Percentiles rank a stretch among this genome's conserved stretches.
Conservation (phyloP, 2,329 filamentous ascomycete genomes). For the Alternaria sp. region DNA sequence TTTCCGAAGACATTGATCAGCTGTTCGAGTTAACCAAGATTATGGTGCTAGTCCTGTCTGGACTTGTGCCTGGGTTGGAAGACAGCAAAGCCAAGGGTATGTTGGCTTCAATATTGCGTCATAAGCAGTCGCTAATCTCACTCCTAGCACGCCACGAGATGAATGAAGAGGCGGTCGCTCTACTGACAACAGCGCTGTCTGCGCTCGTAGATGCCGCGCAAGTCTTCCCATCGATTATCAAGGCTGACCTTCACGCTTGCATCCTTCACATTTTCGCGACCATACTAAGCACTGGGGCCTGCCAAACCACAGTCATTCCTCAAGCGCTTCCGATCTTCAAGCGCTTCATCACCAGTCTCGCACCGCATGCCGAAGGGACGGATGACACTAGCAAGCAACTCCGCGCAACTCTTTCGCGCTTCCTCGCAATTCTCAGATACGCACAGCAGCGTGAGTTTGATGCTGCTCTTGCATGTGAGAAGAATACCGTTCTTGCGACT, state of each 20-base stretch:
- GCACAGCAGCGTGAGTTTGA: constrained; percentile 78
- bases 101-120: background rate
- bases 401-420: constrained; percentile 80
- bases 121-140: constrained; percentile 38
- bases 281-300: constrained; percentile 83
- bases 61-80: constrained; percentile 81
- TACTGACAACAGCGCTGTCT: constrained; percentile 80
- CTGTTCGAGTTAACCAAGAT: constrained; percentile 96
- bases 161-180: constrained; percentile 82
- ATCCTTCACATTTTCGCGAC: constrained; percentile 97
- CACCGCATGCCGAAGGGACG: constrained; percentile 48
- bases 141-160: constrained; percentile 71
- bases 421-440: constrained; percentile 78
- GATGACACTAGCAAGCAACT: constrained; percentile 71
- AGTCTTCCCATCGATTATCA: constrained; percentile 95
- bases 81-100: constrained; percentile 55
- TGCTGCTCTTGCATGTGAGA: constrained; percentile 83
- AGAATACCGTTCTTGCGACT: constrained; percentile 86
- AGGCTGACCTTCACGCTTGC: constrained; percentile 92
- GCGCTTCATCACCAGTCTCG: constrained; percentile 82
- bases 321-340: constrained; percentile 90
- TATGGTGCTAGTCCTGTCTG: constrained; percentile 89
- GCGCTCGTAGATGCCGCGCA: constrained; percentile 93
- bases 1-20: constrained; percentile 97
- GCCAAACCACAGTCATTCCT: constrained; percentile 87